Conservation (phyloP, 176 grass and related monocot genomes). For the Zea mays region DNA sequence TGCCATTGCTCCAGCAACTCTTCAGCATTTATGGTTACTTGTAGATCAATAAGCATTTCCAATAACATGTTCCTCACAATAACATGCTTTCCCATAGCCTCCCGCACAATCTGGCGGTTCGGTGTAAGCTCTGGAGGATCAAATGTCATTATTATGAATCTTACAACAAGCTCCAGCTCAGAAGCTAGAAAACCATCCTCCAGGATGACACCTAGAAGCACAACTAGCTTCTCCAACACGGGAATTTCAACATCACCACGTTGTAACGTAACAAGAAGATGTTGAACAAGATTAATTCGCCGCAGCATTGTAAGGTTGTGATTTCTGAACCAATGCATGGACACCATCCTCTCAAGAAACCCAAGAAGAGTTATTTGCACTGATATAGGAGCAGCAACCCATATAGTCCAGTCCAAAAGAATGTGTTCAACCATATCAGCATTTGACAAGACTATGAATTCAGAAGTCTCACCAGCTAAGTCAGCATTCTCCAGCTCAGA, state of each 20-base stretch:
- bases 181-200: conserved; percentile 97
- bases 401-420: conserved; percentile 97
- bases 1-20: conserved; percentile 98
- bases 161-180: conserved; percentile 93
- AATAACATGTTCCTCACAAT: conserved; percentile 98
- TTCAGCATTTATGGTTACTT: conserved; percentile 83
- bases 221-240: conserved; percentile 96
- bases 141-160: conserved; percentile 99
- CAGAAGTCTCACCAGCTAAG: conserved; percentile 72
- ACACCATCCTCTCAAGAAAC: conserved; percentile 99
- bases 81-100: conserved; percentile 95
- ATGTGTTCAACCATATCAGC: conserved; percentile 99
- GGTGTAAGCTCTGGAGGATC: conserved; percentile 77
- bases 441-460: conserved; percentile 96
- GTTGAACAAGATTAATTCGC: conserved; percentile 93
- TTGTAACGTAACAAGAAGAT: conserved; percentile 96
- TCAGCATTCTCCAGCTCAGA: conserved; percentile 94
- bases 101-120: conserved; percentile 67
- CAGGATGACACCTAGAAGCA: conserved; percentile 97
- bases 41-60: conserved; percentile 99
- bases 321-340: conserved; percentile 97
- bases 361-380: conserved; percentile 95
- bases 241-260: conserved; percentile 94
- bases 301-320: conserved; percentile 97
- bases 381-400: conserved; percentile 88